phyloP scores from a whole-genome alignment of 345 rosid species.

The Citrus maxima region DNA sequence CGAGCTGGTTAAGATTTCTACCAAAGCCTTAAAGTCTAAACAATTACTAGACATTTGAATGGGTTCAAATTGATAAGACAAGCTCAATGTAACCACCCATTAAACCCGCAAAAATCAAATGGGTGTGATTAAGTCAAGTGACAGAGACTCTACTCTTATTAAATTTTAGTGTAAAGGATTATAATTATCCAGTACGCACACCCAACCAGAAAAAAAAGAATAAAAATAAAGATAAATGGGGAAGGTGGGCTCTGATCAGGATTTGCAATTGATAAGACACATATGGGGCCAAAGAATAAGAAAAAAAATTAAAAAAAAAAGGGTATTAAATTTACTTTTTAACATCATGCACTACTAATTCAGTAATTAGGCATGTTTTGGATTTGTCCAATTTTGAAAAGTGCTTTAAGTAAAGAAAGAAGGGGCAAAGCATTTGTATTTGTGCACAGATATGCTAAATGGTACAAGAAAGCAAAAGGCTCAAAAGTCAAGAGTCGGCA shows the following conservation, averaged over 20 bases:
- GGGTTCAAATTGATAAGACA: constrained; percentile 10
- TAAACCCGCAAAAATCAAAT: background rate
- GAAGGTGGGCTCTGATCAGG: constrained; percentile 34
- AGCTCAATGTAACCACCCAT: constrained; percentile 8
- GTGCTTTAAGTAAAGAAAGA: background rate
- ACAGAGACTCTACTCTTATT: background rate
- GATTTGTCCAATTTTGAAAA: background rate
- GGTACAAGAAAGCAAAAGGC: no score
- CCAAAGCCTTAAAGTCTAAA: background rate
- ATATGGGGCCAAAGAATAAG: constrained; percentile 11
- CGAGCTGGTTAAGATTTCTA: background rate
- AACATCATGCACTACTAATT: background rate
- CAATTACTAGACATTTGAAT: background rate
- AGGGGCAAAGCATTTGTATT: background rate
- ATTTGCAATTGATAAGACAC: constrained; percentile 21
- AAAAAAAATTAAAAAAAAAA: background rate
- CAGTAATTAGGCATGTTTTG: constrained; percentile 9
- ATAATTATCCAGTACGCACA: background rate
- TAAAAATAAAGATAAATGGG: background rate
- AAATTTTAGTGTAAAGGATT: background rate
- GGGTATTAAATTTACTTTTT: constrained; percentile 1
- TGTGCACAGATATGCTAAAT: background rate
- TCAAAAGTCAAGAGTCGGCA: background rate
- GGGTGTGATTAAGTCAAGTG: constrained; percentile 9
- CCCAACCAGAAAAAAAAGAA: no score